Evolutionary conservation across 2,329 filamentous ascomycete genomes (phyloP).

Genomic region (Venturia pyrina): DNA sequence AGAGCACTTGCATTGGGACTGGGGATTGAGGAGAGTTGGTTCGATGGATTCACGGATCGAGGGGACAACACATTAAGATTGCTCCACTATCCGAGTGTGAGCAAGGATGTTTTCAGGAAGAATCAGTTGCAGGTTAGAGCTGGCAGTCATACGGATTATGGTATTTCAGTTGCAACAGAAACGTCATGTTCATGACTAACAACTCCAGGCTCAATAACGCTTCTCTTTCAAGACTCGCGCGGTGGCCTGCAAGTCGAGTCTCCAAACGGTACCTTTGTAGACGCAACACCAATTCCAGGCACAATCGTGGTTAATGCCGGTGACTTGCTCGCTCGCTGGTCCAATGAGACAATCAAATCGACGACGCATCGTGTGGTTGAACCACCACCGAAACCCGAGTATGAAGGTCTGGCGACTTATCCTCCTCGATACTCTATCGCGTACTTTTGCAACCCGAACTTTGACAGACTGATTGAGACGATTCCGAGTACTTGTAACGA

Average conservation of each 20-base stretch:
- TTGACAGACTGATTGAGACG: conserved; percentile 63
- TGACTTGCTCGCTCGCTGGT: conserved; percentile 78
- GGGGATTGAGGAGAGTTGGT: conserved; percentile 60
- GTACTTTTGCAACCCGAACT: conserved; percentile 88
- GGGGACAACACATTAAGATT: conserved; percentile 50
- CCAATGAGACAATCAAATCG: conserved; percentile 82
- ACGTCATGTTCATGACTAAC: neutral
- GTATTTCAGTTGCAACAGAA: conserved; percentile 18
- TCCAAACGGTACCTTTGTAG: conserved; percentile 67
- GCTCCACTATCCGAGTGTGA: conserved; percentile 65
- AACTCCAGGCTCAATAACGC: conserved; percentile 33
- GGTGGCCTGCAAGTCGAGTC: conserved; percentile 54
- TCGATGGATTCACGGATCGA: conserved; percentile 60
- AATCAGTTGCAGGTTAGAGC: conserved; percentile 64
- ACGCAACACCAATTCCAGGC: conserved; percentile 70
- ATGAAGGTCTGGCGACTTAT: conserved; percentile 45
- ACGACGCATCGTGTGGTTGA: conserved; percentile 87
- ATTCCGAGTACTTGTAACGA: conserved; percentile 68
- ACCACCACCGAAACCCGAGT: conserved; percentile 46
- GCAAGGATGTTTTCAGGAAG: conserved; percentile 52
- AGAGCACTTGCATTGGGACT: conserved; percentile 74
- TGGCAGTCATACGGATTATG: conserved; percentile 65
- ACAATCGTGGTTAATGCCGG: conserved; percentile 86
- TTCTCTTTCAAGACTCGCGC: conserved; percentile 41
- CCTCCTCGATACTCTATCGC: conserved; percentile 76